phyloP scores from a whole-genome alignment of 805 yeast species.

The Lachancea cidri region DNA sequence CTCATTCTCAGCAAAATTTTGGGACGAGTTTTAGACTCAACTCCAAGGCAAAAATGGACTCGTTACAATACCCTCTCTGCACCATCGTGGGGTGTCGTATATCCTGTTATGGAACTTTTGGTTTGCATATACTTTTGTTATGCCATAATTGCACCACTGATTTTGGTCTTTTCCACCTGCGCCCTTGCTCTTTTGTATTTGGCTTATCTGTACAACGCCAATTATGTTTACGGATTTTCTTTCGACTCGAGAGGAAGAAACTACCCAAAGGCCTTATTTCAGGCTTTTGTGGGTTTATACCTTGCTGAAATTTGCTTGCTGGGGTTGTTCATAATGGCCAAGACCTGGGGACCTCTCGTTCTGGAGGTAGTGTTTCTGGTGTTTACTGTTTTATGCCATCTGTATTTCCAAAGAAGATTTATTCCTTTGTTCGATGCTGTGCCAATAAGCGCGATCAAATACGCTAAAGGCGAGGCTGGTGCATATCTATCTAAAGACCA shows the following conservation, averaged over 20 bases:
- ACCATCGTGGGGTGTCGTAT: constrained; percentile 77
- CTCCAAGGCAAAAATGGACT: constrained; percentile 91
- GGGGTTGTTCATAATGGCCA: constrained; percentile 70
- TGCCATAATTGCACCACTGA: constrained; percentile 71
- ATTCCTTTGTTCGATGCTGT: constrained; percentile 62
- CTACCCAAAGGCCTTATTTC: constrained; percentile 68
- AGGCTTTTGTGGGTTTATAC: constrained; percentile 66
- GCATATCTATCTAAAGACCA: constrained; percentile 62
- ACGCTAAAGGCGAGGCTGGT: constrained; percentile 36
- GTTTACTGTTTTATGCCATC: constrained; percentile 54
- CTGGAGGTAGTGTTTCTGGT: constrained; percentile 57
- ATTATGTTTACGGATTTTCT: constrained; percentile 57
- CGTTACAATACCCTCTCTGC: constrained; percentile 59
- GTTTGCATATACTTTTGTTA: constrained; percentile 69
- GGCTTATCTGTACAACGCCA: constrained; percentile 58
- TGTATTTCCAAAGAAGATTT: constrained; percentile 54
- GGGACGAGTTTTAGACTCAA: constrained; percentile 67
- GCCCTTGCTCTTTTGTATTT: constrained; percentile 53
- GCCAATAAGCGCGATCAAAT: constrained; percentile 52
- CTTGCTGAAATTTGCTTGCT: constrained; percentile 63
- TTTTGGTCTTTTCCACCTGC: constrained; percentile 60
- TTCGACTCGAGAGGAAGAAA: constrained; percentile 66
- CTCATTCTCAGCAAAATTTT: constrained; percentile 66
- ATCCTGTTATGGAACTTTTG: constrained; percentile 73
- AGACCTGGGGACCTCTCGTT: constrained; percentile 74